Evolutionary conservation across 208 protist genomes (phyloP), one percentile per base, ranked within the genome.

Genomic region (Acanthamoeba polyphaga): DNA sequence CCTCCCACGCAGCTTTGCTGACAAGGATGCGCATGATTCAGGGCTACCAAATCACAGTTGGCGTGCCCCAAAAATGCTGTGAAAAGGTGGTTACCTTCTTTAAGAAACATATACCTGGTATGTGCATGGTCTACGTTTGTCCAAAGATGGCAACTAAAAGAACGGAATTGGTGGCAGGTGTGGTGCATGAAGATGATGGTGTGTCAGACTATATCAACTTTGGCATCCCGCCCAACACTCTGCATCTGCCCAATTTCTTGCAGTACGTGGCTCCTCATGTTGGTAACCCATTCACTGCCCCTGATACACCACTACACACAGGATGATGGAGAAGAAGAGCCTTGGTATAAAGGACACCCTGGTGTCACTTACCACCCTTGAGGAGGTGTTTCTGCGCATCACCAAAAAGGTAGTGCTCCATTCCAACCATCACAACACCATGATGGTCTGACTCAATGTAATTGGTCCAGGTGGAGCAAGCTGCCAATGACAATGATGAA

Each of bases 311-410:
- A 8, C 22, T 38, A 74, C 19, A 74, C 8, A 27, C 70, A 74
- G 62, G 43, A 55, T 95, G 19, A 80, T 87, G 84, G 62, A 55
- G 74, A 27, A 58, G 29, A 66, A 95, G 12, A 94, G 95, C 19
- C 93, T 96, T 32, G 53, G 72, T 34, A 90, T 96, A 70, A 38
- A 17, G 24, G 87, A 95, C 92, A 38, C 92, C 13, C 80, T 94
- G 68, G 19, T 96, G n/a, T 84, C 53, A 17, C 92, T 95, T 27
- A 93, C 87, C 51, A 96, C 95, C 6, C 89, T 96, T 19, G 95
- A 96, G 84, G 95, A 96, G 5, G 95, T 96, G 2, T 96, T 96
- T 72, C 76, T 96, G 43, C 38, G 46, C 8, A 84, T 94, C 49
- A 62, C 66, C 12, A n/a, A 88, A 27, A 9, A 32, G 38, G 70